Base-by-base conservation (phyloP, 1,284 basidiomycete genomes). In the Takashimella koratensis region DNA sequence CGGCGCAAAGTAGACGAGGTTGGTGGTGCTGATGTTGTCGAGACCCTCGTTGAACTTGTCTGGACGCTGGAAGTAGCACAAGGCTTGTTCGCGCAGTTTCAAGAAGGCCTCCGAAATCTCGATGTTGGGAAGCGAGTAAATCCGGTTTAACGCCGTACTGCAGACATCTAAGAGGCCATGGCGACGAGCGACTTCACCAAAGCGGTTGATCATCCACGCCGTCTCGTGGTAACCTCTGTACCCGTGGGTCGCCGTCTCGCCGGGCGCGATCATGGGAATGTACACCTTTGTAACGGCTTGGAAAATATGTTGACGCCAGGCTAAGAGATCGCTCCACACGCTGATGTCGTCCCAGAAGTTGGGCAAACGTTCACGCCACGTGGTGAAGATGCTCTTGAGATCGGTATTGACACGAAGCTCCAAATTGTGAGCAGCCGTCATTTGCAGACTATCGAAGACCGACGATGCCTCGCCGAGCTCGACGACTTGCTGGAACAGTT, bases 181-280 rank as follows among this genome's bases (percentile, higher is more conserved):
- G 77, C 98, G 97, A 56, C 96, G 83, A 23, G 97, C 95, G 51
- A 98, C 93, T 73, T 98, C 96, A n/a, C 97, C 97, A 71, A 99
- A 98, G 8, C 96, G 87, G 74, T 99, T 99, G 80, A 98, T 98
- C 74, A 98, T 98, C 97, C 96, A 99, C 3, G 96, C 96, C 0
- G 94, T 98, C 80, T 98, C 96, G 71, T 99, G 97, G 74, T 92
- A 98, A n/a, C 96, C 97, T 51, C 97, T 84, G 76, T 93, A 98
- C 4, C 95, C 96, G 70, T 86, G 91, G 2, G 94, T 98, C 36
- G 78, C 78, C 24, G 78, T 78, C 51, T 77, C 76, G 23, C 66
- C 66, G 26, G 69, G 71, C 4, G 77, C 79, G 57, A 95, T 91
- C 53, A 98, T 83, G 5, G 96, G 96, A 47, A 98, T 85, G 66